Evolutionary conservation across 2,329 filamentous ascomycete genomes (phyloP), one percentile per base, ranked within the genome.

Genomic region (Aspergillus glaucus): DNA sequence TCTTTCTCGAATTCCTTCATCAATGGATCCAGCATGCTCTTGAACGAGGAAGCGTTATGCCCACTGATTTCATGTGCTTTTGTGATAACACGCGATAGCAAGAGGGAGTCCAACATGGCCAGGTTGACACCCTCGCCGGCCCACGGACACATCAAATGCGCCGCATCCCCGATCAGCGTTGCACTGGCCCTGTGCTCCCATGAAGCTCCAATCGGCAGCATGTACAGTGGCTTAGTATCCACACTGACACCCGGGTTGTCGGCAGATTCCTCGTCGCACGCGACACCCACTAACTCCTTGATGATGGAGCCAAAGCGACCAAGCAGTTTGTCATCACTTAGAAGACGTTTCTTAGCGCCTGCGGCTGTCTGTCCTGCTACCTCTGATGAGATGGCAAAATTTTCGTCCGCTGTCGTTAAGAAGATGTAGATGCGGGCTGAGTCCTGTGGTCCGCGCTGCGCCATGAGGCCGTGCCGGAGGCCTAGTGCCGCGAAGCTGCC

Each of bases 131-230:
- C 61, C 32, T 62, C 55, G 3, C 61, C 63, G 8, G 57, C 59
- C 49, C 60, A 66, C 1, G 61, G 62, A 10, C 48, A 50, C 60
- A 63, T 65, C 19, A 64, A 43, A 44, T 65, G 61, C 3, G 62
- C 61, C 8, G 63, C 61, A 49, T 65, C 63, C 12, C 63, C 63
- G 6, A 64, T 39, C 1, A 65, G 36, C 1, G 61, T 63, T 7
- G 50, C 51, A 15, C 55, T 50, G 3, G 47, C 15, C 2, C 49
- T 44, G 49, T 62, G 56, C 37, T 53, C 14, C 58, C 59, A 64
- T 1, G 34, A 43, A 12, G 34, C 19, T 6, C 55, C 55, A 2
- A 54, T 43, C 1, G 61, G 60, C 1, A 66, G 51, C 21, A 53
- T 60, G 36, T 60, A 63, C 2, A 62, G 26, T 1, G 60, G 51